Evolutionary conservation across 176 grass and related monocot species (phyloP), one percentile per base, ranked within the genome.

Genomic region (Cenchrus fungigraminus): DNA sequence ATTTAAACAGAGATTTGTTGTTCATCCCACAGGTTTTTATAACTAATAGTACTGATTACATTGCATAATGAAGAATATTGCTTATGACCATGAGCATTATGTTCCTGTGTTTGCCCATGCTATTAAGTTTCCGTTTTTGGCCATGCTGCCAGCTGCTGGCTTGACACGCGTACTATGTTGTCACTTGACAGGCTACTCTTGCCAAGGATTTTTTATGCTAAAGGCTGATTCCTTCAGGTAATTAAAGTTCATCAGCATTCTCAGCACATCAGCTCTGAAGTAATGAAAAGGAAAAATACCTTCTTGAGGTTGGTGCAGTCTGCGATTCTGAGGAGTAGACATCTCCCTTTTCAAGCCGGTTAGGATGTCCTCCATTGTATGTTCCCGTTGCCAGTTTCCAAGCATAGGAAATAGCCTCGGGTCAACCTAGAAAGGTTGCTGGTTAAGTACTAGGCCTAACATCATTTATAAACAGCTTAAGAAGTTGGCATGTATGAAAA

Each of bases 291-390:
- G 69, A 32, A 71, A 67, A 44, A 59, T 93, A 93, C 95, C 93
- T 91, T 98, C 95, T 66, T 71, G 79, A 37, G 95, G 95, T 54
- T 98, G 95, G 72, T 88, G 80, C 11, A 98, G 93, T 62, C 89
- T 95, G 42, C 91, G 84, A 79, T 98, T 98, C 65, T 98, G 95
- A 72, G 93, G 87, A 81, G 95, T 42, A 19, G 92, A 93, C 95
- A 95, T 98, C 73, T 92, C 92, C 85, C 88, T 98, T 75, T 98
- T 98, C 77, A 98, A 87, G 76, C 76, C 82, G 47, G 70, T 85
- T 49, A 98, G 66, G 61, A 98, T 85, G 74, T 98, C 93, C 79
- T 98, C 93, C 93, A 98, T 98, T 71, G 95, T 93, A 84, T 91
- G 68, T 73, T 95, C 93, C 76, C 93, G 95, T 68, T 88, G 71